Base-by-base conservation (phyloP, 129 eudicot genomes). In the Logfia minima region DNA sequence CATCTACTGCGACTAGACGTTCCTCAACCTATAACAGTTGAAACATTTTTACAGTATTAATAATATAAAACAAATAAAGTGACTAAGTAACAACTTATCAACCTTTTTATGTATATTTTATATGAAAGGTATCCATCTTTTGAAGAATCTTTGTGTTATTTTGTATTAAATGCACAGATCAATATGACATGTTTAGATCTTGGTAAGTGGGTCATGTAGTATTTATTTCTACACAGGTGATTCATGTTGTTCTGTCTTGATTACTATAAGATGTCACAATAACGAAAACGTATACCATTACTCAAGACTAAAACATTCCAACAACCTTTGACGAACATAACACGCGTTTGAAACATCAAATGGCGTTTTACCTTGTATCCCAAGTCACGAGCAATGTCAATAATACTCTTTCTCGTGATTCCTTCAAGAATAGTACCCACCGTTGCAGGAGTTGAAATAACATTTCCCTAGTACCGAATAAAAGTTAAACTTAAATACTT, bases 341-440 rank as follows among this genome's bases (percentile, higher is more conserved):
- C 43, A 5, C 43, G 43, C 8, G 14, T 41, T 1, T 41, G 51
- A 41, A 41, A 24, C 26, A 24, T 24, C 26, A 24, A 32, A 41
- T 1, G 10, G 1, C 0, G 26, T 28, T 13, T 59, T 68, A 90
- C 98, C 90, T 87, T 72, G 79, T 87, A 88, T 41, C 96, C 97
- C 14, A 82, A 78, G 79, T 88, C 91, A 8, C 80, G 81, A 35
- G 97, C 97, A 29, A 90, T 86, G 9, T 90, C 90, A 3, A 90
- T 85, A 60, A 93, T 88, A 85, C 95, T 93, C 83, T 85, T 93
- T 80, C 98, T 72, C 10, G 98, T 93, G 48, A 93, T 80, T 66
- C 98, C 98, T 76, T 89, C 83, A 17, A 93, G 97, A 53, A 93
- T 88, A 17, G 92, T 90, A 29, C 98, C 98, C 28, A 65, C 80